These are phyloP conservation scores for Saccharomycopsis malanga DNA, from an alignment of 805 yeast species.

Conservation along the genomic window DNA sequence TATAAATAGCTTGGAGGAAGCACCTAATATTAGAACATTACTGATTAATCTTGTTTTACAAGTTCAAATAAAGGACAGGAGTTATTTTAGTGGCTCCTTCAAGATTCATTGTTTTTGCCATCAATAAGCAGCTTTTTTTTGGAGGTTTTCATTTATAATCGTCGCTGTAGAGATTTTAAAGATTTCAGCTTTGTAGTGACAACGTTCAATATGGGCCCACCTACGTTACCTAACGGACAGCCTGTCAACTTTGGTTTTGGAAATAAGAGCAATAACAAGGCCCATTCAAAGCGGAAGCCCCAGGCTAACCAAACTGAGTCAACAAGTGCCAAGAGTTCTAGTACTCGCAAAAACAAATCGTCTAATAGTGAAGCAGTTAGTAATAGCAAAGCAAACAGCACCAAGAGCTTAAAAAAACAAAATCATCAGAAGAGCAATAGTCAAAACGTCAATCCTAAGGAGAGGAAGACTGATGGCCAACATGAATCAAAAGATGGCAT, in stretches of 20 bases:
- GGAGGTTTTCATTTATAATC: no score
- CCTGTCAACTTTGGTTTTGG: slow-evolving; percentile 21
- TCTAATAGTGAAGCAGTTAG: not conserved
- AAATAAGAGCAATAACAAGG: slow-evolving; percentile 6
- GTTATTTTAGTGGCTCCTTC: no score
- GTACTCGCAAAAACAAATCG: not conserved
- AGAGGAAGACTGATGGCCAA: slow-evolving; percentile 1
- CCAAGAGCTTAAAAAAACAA: not conserved
- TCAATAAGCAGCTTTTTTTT: no score
- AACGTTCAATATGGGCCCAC: slow-evolving; percentile 11
- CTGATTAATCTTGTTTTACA: no score
- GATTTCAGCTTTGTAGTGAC: no score
- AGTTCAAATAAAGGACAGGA: no score
- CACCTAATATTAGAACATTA: no score
- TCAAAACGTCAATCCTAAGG: not conserved
- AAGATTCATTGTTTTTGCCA: no score
- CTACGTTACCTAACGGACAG: slow-evolving; percentile 20
- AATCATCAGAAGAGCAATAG: slow-evolving; percentile 4
- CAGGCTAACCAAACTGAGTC: not conserved
- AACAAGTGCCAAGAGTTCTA: not conserved
- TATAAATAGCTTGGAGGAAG: no score
- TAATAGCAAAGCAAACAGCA: not conserved
- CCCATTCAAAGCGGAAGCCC: slow-evolving; percentile 2
- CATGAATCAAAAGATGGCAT: not conserved
- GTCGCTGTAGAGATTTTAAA: no score